These are phyloP conservation scores for Yamagishiella unicocca DNA, from an alignment of 139 green algal species.

Conservation along the genomic window DNA sequence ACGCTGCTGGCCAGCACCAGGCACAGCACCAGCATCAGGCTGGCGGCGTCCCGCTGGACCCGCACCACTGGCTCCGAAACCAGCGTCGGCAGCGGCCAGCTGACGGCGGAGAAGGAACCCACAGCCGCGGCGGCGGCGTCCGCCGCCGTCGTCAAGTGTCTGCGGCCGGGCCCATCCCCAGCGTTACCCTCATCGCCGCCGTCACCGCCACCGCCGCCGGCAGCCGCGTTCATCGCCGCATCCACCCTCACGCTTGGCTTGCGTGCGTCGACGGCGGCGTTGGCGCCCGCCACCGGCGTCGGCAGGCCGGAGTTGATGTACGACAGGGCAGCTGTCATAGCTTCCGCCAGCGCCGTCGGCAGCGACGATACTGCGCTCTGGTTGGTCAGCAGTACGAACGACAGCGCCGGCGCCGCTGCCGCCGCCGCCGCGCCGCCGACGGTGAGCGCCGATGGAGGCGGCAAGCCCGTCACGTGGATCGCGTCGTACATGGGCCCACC, in stretches of 20 bases:
- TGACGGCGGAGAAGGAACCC: neutral
- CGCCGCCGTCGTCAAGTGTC: too few species aligned
- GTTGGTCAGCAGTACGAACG: conserved; percentile 61
- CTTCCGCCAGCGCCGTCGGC: conserved; percentile 62
- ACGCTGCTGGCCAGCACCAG: conserved; percentile 73
- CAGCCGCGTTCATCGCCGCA: neutral
- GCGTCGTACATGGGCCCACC: conserved; percentile 69
- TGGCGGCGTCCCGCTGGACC: conserved; percentile 51
- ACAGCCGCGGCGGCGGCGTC: neutral
- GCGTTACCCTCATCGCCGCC: too few species aligned
- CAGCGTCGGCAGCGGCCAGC: conserved; percentile 66
- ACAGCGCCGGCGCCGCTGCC: conserved; percentile 20
- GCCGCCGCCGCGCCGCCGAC: neutral
- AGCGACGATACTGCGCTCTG: conserved; percentile 64
- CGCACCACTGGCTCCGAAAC: conserved; percentile 52
- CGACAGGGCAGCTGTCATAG: conserved; percentile 15
- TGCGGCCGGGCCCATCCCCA: too few species aligned
- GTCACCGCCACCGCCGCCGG: neutral
- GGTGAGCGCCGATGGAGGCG: conserved; percentile 13
- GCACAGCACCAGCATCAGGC: conserved; percentile 80
- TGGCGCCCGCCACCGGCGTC: neutral
- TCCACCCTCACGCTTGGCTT: neutral
- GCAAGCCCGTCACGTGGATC: conserved; percentile 64
- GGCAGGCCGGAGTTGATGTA: conserved; percentile 18
- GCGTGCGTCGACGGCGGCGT: neutral